A percentile compares a stretch with the other conserved stretches of the same genome.
phyloP scores from a whole-genome alignment of 2,329 filamentous ascomycete genomes.

The Aplosporella prunicola region DNA sequence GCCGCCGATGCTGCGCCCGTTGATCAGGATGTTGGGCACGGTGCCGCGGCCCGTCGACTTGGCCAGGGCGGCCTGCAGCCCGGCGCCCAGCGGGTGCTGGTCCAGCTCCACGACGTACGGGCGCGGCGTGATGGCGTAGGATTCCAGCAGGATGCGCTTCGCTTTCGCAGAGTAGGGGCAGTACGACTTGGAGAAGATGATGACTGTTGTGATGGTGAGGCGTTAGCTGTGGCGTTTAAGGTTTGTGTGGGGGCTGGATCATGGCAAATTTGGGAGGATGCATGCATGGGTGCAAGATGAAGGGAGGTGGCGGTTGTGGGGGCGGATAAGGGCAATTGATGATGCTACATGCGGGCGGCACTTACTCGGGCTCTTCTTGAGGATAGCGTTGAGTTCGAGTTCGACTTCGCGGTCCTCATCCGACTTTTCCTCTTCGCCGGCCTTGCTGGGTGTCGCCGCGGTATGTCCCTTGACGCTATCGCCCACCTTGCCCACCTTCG shows the following conservation, averaged over 20 bases:
- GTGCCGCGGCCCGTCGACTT: conserved; percentile 72
- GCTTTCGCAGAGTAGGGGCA: conserved; percentile 80
- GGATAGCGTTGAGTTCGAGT: conserved; percentile 62
- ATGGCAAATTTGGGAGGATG: neutral
- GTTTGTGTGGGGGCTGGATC: neutral
- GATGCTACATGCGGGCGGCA: neutral
- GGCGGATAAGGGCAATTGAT: conserved; percentile 19
- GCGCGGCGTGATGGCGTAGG: conserved; percentile 71
- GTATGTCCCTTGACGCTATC: conserved; percentile 24
- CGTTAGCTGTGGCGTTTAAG: neutral
- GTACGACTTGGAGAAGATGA: conserved; percentile 93
- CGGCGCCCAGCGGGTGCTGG: conserved; percentile 60
- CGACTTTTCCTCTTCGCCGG: conserved; percentile 31
- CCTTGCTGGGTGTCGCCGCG: conserved; percentile 15
- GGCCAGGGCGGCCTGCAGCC: conserved; percentile 62
- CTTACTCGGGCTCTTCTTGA: conserved; percentile 75
- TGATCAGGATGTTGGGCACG: conserved; percentile 85
- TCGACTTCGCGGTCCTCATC: conserved; percentile 57
- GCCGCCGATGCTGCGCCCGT: conserved; percentile 81
- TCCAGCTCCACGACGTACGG: conserved; percentile 91
- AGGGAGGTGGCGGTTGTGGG: neutral
- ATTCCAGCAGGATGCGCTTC: conserved; percentile 73
- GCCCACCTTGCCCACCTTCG: conserved; percentile 31
- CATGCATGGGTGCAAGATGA: conserved; percentile 1
- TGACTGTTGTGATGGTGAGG: conserved; percentile 46